Evolutionary conservation across 2,329 filamentous ascomycete species (phyloP).

Genomic region (Paracoccidioides brasiliensis): DNA sequence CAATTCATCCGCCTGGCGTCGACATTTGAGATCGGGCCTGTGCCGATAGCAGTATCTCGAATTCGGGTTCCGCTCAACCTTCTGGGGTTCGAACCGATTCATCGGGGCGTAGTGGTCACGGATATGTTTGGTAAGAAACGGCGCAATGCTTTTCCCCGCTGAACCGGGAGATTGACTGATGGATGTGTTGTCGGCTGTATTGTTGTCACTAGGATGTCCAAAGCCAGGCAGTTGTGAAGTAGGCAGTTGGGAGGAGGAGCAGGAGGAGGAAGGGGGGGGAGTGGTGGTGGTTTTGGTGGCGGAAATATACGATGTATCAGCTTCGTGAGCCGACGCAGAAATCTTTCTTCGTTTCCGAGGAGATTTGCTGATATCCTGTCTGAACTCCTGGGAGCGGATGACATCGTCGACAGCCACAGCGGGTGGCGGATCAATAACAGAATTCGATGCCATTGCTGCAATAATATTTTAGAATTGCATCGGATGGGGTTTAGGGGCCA

Average conservation of each 20-base stretch:
- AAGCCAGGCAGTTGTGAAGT: background rate
- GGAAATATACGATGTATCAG: background rate
- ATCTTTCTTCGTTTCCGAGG: conserved; percentile 12
- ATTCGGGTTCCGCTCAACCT: conserved; percentile 42
- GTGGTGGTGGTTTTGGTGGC: no score
- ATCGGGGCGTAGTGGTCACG: conserved; percentile 64
- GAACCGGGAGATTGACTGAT: conserved; percentile 40
- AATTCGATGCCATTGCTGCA: conserved; percentile 4
- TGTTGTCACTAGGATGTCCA: conserved; percentile 4
- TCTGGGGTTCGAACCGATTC: conserved; percentile 10
- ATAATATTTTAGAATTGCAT: background rate
- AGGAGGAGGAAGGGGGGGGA: background rate
- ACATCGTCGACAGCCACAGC: background rate
- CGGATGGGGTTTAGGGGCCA: background rate
- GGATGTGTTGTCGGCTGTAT: conserved; percentile 21
- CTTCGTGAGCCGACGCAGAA: background rate
- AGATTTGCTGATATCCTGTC: background rate
- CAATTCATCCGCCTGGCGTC: conserved; percentile 81
- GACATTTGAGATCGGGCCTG: conserved; percentile 83
- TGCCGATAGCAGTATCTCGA: conserved; percentile 95
- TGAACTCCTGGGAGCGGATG: background rate
- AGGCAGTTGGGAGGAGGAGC: background rate
- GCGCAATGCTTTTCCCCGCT: conserved; percentile 61
- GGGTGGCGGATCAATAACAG: background rate
- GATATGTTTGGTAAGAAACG: conserved; percentile 78